Evolutionary conservation across 805 yeast genomes (phyloP).

Genomic region (Starmera amethionina): DNA sequence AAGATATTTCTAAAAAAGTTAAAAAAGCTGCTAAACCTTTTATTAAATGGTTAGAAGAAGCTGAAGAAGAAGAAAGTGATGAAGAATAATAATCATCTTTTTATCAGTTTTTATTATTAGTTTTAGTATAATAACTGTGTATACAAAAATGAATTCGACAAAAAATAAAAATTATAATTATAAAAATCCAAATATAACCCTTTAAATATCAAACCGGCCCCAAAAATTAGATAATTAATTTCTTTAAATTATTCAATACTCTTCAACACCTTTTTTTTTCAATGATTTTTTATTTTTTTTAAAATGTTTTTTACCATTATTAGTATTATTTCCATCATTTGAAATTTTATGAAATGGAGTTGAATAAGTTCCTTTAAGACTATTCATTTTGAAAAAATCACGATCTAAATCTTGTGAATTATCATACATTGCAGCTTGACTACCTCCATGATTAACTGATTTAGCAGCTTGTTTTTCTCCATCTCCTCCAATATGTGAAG

Average conservation of each 20-base stretch:
- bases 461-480: slow-evolving; percentile 33
- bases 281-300: slow-evolving; percentile 56
- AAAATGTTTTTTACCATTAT: slow-evolving; percentile 47
- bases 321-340: slow-evolving; percentile 7
- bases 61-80: slow-evolving; percentile 63
- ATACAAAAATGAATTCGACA: no score
- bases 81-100: slow-evolving; percentile 17
- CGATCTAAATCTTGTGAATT: slow-evolving; percentile 78
- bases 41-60: slow-evolving; percentile 88
- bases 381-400: slow-evolving; percentile 70
- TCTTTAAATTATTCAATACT: no score
- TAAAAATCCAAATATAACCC: background rate
- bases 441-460: slow-evolving; percentile 66
- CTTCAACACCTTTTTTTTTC: background rate
- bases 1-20: slow-evolving; percentile 85
- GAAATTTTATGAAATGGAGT: slow-evolving; percentile 64
- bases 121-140: background rate
- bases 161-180: no score
- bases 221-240: no score
- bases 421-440: slow-evolving; percentile 67
- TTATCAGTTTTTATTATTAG: background rate
- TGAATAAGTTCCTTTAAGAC: slow-evolving; percentile 50
- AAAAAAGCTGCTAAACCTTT: slow-evolving; percentile 96
- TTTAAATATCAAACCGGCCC: background rate
- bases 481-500: slow-evolving; percentile 58